Conservation (phyloP, 129 eudicot genomes). For the Flaveria ramosissima region DNA sequence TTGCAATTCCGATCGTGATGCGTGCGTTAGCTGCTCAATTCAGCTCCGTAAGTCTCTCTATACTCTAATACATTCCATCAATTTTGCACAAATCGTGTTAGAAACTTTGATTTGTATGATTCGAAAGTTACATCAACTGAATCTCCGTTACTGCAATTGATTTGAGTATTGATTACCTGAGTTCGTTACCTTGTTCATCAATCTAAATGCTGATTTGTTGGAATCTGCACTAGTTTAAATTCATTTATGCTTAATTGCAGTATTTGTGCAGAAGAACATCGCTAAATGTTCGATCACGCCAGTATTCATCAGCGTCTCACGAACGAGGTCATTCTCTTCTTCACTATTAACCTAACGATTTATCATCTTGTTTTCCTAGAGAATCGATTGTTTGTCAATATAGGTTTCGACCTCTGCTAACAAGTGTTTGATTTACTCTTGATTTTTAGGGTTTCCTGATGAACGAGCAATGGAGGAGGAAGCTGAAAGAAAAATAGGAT, state of each 20-base stretch:
- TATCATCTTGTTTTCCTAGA: background rate
- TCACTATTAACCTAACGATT: background rate
- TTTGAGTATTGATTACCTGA: background rate
- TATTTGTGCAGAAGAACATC: slow-evolving; percentile 53
- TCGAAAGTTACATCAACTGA: slow-evolving; percentile 15
- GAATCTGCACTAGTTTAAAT: background rate
- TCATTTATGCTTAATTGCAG: slow-evolving; percentile 36
- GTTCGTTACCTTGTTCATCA: slow-evolving; percentile 2
- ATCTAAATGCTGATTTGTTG: background rate
- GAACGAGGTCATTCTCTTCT: slow-evolving; percentile 33
- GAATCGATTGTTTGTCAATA: too few species aligned
- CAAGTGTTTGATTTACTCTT: background rate
- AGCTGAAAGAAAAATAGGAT: slow-evolving; percentile 83
- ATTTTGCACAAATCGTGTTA: background rate
- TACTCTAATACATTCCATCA: background rate
- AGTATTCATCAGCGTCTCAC: slow-evolving; percentile 37
- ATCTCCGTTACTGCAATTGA: background rate
- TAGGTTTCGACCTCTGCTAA: background rate
- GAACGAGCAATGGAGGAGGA: slow-evolving; percentile 73
- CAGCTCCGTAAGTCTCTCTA: slow-evolving; percentile 41
- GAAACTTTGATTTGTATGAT: background rate
- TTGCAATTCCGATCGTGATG: slow-evolving; percentile 33
- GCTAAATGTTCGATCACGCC: slow-evolving; percentile 53
- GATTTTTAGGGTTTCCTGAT: slow-evolving; percentile 44
- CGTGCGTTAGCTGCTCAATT: slow-evolving; percentile 47